These are phyloP conservation scores for Hygrocybe punicea DNA, from an alignment of 768 basidiomycete species.

Conservation along the genomic window DNA sequence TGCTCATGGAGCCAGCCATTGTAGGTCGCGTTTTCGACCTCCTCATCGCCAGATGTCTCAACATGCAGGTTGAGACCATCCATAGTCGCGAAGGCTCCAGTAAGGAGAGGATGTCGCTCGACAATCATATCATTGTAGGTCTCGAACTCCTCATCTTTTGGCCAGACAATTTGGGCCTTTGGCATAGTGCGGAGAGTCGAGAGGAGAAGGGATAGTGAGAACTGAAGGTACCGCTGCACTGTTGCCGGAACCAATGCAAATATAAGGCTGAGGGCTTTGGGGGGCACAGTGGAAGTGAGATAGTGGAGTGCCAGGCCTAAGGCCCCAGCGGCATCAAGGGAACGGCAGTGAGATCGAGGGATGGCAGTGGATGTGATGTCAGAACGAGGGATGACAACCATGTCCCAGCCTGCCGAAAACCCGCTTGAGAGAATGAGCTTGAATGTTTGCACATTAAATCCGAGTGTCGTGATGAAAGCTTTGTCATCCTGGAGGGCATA, in stretches of 20 bases:
- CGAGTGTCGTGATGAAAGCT: conserved; percentile 47
- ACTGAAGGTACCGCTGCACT: conserved; percentile 35
- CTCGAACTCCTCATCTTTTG: conserved; percentile 28
- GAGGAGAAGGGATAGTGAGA: conserved; percentile 32
- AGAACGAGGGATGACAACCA: conserved; percentile 28
- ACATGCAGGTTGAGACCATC: conserved; percentile 39
- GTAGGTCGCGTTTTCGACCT: conserved; percentile 43
- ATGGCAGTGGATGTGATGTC: conserved; percentile 20
- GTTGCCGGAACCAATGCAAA: conserved; percentile 44
- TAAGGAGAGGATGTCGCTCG: conserved; percentile 31
- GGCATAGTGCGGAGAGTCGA: conserved; percentile 25
- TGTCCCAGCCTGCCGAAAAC: conserved; percentile 30
- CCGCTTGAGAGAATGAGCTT: conserved; percentile 27
- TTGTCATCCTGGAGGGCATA: conserved; percentile 31
- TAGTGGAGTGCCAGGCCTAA: conserved; percentile 43
- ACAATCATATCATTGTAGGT: conserved; percentile 24
- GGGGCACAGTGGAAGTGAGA: conserved; percentile 41
- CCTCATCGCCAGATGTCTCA: conserved; percentile 34
- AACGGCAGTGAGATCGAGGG: conserved; percentile 28
- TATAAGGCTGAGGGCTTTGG: conserved; percentile 41
- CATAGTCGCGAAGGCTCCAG: conserved; percentile 40
- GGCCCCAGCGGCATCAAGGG: conserved; percentile 41
- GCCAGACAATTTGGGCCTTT: conserved; percentile 30
- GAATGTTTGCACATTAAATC: conserved; percentile 40
- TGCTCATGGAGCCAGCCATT: conserved; percentile 45